Evolutionary conservation across 805 yeast species (phyloP), one percentile per base, ranked within the genome.

Genomic region (Candida taoyuanica): DNA sequence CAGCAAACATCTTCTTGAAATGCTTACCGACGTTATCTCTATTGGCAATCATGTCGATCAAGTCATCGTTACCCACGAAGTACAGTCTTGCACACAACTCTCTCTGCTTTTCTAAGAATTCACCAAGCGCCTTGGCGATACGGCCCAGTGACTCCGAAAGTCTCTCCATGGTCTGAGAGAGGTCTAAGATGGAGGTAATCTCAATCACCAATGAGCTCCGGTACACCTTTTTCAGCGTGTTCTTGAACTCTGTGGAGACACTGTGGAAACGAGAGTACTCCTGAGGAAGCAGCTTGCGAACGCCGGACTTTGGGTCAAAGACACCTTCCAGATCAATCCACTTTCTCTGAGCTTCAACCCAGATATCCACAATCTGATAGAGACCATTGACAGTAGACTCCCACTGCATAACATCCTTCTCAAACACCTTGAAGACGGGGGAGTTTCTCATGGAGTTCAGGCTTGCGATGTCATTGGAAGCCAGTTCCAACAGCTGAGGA

Each of bases 1-100:
- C 94, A 5, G 76, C 58, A 55, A 84, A 88, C 80, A 88, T 73
- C 51, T 84, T 85, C 33, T 67, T 65, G 34, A 88, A 60, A 51
- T 82, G 88, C 32, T 67, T 70, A 14, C 79, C 77, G 4, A 81
- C 65, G 46, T 79, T 73, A 5, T 55, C 61, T 0, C 76, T 63
- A 36, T 80, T 72, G 3, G 97, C 96, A 25, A 91, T 72, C 28
- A 91, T 73, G 44, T 86, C 95, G 24, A 91, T 63, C 21, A 91
- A 61, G 55, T 91, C 96, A 43, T 88, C 96, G 55, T 91, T 91
- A 5, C 97, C 96, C 19, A 91, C 63, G 54, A 91, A 89, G 52
- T 81, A 88, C 39, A 88, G 81, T 33, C 97, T 68, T 1, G 96
- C 89, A 50, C 83, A 91, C 1, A 68, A 42, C 29, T 73, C 81